phyloP scores from a whole-genome alignment of 306 rosid species.

The Dicorynia guianensis region DNA sequence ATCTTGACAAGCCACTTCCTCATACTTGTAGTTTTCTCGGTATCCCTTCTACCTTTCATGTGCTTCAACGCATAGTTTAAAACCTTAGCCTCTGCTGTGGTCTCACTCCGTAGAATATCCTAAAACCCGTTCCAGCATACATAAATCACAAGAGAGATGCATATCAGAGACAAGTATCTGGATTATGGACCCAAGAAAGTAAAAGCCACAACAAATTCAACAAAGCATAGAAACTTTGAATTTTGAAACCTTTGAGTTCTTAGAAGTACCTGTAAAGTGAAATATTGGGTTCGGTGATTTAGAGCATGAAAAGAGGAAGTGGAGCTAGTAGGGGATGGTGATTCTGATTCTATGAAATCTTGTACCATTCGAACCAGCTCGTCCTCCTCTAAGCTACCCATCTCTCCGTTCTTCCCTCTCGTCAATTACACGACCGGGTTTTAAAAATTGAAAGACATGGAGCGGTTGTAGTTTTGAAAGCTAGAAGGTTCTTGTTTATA shows the following conservation, averaged over 20 bases:
- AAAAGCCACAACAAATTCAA: not conserved
- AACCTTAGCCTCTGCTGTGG: constrained; percentile 51
- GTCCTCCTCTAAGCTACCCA: constrained; percentile 77
- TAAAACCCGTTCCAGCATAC: constrained; percentile 21
- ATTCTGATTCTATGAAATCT: constrained; percentile 76
- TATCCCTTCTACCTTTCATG: constrained; percentile 45
- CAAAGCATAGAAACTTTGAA: not conserved
- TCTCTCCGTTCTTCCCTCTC: constrained; percentile 1
- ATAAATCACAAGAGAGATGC: not conserved
- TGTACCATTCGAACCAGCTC: constrained; percentile 65
- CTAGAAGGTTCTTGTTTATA: constrained; percentile 7
- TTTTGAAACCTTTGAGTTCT: constrained; percentile 4
- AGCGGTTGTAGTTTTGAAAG: not conserved
- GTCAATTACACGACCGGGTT: no score
- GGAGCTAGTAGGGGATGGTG: constrained; percentile 42
- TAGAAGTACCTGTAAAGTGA: constrained; percentile 56
- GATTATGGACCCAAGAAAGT: not conserved
- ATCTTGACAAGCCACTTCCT: constrained; percentile 59
- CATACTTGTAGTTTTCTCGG: constrained; percentile 44
- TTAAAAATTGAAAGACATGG: not conserved
- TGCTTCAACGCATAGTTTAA: constrained; percentile 54
- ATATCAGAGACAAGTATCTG: constrained; percentile 11
- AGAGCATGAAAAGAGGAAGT: constrained; percentile 50
- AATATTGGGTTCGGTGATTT: constrained; percentile 44
- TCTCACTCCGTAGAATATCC: constrained; percentile 64